A percentile compares a stretch with the other conserved stretches of the same genome.
Conservation (phyloP, 1,139 yeast genomes). For the Geotrichum siamense region DNA sequence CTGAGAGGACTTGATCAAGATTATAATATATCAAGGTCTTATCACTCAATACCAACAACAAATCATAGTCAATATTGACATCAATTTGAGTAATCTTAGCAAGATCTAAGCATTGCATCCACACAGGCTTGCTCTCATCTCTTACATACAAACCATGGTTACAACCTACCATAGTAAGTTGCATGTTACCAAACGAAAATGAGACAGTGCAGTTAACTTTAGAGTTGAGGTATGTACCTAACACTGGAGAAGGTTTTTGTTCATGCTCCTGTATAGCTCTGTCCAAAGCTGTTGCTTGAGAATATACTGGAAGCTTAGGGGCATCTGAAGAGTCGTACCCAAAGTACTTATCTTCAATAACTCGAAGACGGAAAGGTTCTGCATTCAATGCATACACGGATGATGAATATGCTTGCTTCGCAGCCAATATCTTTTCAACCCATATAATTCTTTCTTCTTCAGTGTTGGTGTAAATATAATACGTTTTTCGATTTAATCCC, state of each 20-base stretch:
- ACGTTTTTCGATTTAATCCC: constrained; percentile 41
- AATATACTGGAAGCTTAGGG: constrained; percentile 56
- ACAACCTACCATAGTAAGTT: constrained; percentile 40
- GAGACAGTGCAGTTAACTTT: constrained; percentile 32
- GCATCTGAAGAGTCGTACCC: constrained; percentile 53
- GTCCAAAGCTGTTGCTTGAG: constrained; percentile 59
- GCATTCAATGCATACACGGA: constrained; percentile 38
- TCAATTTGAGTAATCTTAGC: constrained; percentile 53
- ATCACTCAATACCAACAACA: constrained; percentile 54
- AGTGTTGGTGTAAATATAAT: constrained; percentile 51
- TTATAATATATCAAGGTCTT: constrained; percentile 56
- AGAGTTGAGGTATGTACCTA: constrained; percentile 24
- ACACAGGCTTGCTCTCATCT: constrained; percentile 31
- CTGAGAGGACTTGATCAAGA: constrained; percentile 37
- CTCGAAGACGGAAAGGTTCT: constrained; percentile 50
- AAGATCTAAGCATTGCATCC: constrained; percentile 57
- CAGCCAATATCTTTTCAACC: constrained; percentile 49
- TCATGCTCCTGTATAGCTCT: constrained; percentile 37
- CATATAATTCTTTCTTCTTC: constrained; percentile 39
- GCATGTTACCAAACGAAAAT: constrained; percentile 35
- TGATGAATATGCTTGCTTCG: constrained; percentile 48
- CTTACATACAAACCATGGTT: constrained; percentile 42
- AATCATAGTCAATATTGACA: constrained; percentile 50
- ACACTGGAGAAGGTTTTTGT: constrained; percentile 4
- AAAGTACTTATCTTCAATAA: constrained; percentile 55